These are phyloP conservation scores for Diplodia intermedia DNA, from an alignment of 2,329 filamentous ascomycete species.

Conservation along the genomic window DNA sequence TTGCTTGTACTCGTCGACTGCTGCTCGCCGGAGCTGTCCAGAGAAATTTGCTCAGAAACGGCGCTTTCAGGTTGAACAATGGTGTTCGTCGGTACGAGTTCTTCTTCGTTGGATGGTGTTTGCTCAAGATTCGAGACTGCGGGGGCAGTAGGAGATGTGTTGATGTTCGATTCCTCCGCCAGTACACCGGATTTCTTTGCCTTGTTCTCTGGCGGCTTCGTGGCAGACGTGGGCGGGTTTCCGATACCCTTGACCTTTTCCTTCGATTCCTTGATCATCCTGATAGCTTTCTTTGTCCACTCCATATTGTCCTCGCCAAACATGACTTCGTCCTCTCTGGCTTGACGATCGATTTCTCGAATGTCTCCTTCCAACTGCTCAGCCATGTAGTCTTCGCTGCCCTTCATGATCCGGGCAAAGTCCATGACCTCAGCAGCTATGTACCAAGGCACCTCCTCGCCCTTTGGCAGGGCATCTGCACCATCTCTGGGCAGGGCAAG, in stretches of 20 bases:
- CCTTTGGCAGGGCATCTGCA: conserved; percentile 70
- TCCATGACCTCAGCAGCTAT: conserved; percentile 93
- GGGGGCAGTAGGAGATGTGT: background rate
- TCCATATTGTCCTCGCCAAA: conserved; percentile 87
- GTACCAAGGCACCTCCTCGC: conserved; percentile 90
- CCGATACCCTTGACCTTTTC: conserved; percentile 75
- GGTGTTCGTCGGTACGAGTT: background rate
- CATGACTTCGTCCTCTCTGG: conserved; percentile 86
- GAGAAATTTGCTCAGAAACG: background rate
- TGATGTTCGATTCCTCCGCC: background rate
- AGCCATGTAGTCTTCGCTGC: conserved; percentile 84
- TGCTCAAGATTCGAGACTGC: background rate
- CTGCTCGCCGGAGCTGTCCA: background rate
- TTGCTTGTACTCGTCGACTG: conserved; percentile 21
- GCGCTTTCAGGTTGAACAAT: background rate
- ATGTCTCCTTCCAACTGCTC: conserved; percentile 83
- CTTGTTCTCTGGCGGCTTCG: conserved; percentile 59
- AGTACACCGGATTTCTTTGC: conserved; percentile 52
- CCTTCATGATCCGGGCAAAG: conserved; percentile 95
- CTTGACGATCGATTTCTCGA: conserved; percentile 74
- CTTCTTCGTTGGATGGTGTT: background rate
- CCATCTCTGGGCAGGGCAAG: conserved; percentile 86
- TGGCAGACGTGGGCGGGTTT: conserved; percentile 64
- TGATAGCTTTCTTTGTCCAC: conserved; percentile 86
- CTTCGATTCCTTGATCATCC: conserved; percentile 74